These are phyloP conservation scores for Botrytis aclada DNA, from an alignment of 2,329 filamentous ascomycete genomes.

Conservation along the genomic window DNA sequence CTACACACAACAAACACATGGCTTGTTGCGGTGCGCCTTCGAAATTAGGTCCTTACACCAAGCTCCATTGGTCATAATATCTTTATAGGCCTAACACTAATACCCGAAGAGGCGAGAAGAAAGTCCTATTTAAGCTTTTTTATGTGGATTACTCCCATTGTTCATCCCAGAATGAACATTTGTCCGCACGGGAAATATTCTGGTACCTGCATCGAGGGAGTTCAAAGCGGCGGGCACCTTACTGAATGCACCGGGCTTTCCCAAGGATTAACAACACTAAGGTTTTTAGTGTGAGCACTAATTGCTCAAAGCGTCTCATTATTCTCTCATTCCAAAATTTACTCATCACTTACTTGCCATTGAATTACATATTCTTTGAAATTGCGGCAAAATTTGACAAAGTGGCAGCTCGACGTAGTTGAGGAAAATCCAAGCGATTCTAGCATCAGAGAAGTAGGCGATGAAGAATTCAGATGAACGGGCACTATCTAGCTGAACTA, in stretches of 20 bases:
- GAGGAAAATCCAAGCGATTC: neutral
- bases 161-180: neutral
- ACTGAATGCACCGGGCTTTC: neutral
- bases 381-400: neutral
- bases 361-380: neutral
- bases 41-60: neutral
- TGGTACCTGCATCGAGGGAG: neutral
- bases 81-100: neutral
- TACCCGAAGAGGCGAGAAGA: neutral
- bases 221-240: conserved; percentile 5
- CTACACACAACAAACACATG: neutral
- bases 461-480: neutral
- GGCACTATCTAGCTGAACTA: neutral
- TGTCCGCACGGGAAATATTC: neutral
- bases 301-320: conserved; percentile 9
- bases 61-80: neutral
- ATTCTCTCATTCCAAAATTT: neutral
- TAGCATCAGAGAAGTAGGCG: neutral
- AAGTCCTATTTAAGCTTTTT: neutral
- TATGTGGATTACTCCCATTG: neutral
- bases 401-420: neutral
- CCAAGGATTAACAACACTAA: neutral
- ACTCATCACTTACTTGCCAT: neutral
- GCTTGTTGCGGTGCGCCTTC: neutral
- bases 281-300: neutral